phyloP scores from a whole-genome alignment of 108 stramenopile species.

The Cyclostephanos invisitatus region DNA sequence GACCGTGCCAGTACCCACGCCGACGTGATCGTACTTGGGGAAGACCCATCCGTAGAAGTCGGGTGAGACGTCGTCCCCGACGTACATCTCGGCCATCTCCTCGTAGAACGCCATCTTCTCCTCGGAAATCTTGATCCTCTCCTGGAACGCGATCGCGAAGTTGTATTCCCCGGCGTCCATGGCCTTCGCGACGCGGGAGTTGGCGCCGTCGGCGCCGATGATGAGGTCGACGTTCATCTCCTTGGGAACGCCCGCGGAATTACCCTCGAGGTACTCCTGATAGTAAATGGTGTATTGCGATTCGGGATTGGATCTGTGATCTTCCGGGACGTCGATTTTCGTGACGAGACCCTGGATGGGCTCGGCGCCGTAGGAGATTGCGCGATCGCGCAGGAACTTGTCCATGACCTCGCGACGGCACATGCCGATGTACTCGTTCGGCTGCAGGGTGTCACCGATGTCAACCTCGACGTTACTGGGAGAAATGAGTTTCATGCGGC shows the following conservation, averaged over 20 bases:
- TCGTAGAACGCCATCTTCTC: conserved; percentile 98
- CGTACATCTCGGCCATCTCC: conserved; percentile 98
- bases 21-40: conserved; percentile 99
- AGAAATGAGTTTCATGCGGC: conserved; percentile 97
- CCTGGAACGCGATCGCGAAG: conserved; percentile 99
- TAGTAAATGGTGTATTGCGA: conserved; percentile 90
- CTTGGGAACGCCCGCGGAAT: conserved; percentile 73
- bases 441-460: conserved; percentile 95
- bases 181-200: conserved; percentile 98
- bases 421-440: conserved; percentile 99
- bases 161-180: conserved; percentile 98
- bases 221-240: conserved; percentile 90
- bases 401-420: conserved; percentile 97
- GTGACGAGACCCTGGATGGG: conserved; percentile 95
- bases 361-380: conserved; percentile 92
- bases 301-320: conserved; percentile 75
- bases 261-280: conserved; percentile 74
- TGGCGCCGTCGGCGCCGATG: conserved; percentile 97
- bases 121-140: conserved; percentile 97
- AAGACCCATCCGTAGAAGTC: conserved; percentile 99
- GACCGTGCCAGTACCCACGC: conserved; percentile 98
- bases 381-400: conserved; percentile 95
- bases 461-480: conserved; percentile 96
- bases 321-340: conserved; percentile 86
- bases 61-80: conserved; percentile 98